These are phyloP conservation scores for Tuber magnatum DNA, from an alignment of 495 filamentous ascomycete genomes.

Conservation along the genomic window DNA sequence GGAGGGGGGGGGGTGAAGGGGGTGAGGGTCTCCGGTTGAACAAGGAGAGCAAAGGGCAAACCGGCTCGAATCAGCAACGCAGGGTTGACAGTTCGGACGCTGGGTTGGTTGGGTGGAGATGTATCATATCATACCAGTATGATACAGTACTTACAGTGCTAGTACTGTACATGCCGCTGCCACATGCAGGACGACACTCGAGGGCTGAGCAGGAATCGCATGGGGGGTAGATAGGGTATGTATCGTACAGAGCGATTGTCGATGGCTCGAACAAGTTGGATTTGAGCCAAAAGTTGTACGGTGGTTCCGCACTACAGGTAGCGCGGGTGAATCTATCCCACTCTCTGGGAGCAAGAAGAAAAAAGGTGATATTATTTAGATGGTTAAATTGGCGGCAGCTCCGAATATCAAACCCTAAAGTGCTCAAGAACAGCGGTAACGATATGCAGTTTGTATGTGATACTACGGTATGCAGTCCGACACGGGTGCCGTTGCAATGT, in stretches of 20 bases:
- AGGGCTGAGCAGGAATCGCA: not conserved
- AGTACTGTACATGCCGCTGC: not conserved
- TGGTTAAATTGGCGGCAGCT: not conserved
- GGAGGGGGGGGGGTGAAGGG: conserved; percentile 45
- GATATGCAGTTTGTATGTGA: not conserved
- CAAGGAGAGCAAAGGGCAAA: conserved; percentile 10
- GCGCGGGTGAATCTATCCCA: not conserved
- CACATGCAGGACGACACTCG: not conserved
- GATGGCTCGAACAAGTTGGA: not conserved
- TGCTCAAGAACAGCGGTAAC: not conserved
- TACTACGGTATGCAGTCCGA: not conserved
- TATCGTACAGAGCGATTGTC: not conserved
- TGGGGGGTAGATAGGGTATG: not conserved
- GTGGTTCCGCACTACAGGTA: not conserved
- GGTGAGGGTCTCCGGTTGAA: conserved; percentile 3
- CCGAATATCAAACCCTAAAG: not conserved
- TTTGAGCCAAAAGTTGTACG: not conserved
- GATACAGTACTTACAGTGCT: not conserved
- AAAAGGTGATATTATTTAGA: not conserved
- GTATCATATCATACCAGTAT: too few species aligned
- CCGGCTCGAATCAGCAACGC: not conserved
- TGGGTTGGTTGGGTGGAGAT: not conserved
- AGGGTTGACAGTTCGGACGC: not conserved
- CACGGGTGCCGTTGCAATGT: not conserved
- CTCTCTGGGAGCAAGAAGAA: not conserved